Percentiles rank a stretch among this genome's conserved stretches.
Conservation (phyloP, 2,329 filamentous ascomycete genomes). For the Nannizziopsis arthrosporioides region DNA sequence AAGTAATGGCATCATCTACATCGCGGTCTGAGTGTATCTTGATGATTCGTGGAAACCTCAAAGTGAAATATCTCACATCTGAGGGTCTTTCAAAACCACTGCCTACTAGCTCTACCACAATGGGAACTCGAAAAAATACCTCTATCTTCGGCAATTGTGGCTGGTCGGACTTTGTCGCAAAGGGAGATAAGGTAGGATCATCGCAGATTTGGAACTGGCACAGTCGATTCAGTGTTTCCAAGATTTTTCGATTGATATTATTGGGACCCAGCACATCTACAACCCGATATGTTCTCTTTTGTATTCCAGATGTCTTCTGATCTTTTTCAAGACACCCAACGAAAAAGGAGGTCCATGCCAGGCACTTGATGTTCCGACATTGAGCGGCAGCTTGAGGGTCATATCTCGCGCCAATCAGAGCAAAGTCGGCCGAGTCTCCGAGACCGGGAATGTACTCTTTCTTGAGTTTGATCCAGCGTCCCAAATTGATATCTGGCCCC, state of each 20-base stretch:
- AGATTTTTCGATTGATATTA: slow-evolving; percentile 40
- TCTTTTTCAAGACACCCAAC: slow-evolving; percentile 65
- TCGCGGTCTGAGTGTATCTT: slow-evolving; percentile 69
- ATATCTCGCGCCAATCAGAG: slow-evolving; percentile 63
- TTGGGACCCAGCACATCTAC: slow-evolving; percentile 49
- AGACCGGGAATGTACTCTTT: slow-evolving; percentile 70
- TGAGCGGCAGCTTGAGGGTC: slow-evolving; percentile 51
- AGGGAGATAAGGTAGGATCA: slow-evolving; percentile 22
- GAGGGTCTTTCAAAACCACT: slow-evolving; percentile 65
- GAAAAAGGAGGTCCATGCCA: slow-evolving; percentile 70
- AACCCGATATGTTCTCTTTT: slow-evolving; percentile 52
- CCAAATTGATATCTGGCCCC: slow-evolving; percentile 19
- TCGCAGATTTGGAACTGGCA: slow-evolving; percentile 37
- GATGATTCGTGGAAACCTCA: slow-evolving; percentile 62
- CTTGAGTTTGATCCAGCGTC: slow-evolving; percentile 67
- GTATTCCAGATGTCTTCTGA: slow-evolving; percentile 41
- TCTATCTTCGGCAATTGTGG: slow-evolving; percentile 27
- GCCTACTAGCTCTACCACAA: slow-evolving; percentile 69
- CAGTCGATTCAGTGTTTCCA: slow-evolving; percentile 41
- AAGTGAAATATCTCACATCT: slow-evolving; percentile 58
- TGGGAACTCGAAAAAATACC: slow-evolving; percentile 53
- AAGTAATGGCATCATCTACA: slow-evolving; percentile 56
- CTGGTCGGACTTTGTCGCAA: slow-evolving; percentile 39
- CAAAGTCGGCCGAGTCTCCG: slow-evolving; percentile 74
- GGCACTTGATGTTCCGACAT: slow-evolving; percentile 38